Base-by-base conservation (phyloP, 352 stramenopile species). In the Blastocystis sp. region DNA sequence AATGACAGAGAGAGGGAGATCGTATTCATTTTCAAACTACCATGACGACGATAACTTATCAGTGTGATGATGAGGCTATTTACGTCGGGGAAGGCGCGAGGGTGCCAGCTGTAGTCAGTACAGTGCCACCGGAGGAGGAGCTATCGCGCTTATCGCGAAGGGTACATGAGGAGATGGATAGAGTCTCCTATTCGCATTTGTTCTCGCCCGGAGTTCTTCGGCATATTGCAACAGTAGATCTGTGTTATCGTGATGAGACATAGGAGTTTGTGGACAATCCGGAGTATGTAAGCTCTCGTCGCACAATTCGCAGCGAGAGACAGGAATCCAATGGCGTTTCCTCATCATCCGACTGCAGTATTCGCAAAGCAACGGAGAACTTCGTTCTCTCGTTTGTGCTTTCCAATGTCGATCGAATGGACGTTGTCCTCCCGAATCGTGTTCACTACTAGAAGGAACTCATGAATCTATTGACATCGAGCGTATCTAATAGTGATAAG, bases 211-310 rank as follows among this genome's bases (percentile, higher is more conserved):
- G 3, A 53, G 40, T 84, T 10, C 56, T 84, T n/a, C 74, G 69
- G 48, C 59, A 59, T 38, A 84, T 84, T 40, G 61, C 53, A 1
- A 84, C 74, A 11, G 74, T 84, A 34, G 14, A 2, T 1, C 0
- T 69, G 7, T 40, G 14, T 45, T 3, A n/a, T 43, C 17, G 2
- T 52, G 53, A 21, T 84, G 14, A 52, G 21, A 7, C 21, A 19
- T 70, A 84, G 74, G 34, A 62, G 38, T 84, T 67, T 45, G 56
- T 64, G 48, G 74, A 84, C 48, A 66, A 70, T 67, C 52, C 74
- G 48, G 74, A 84, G 34, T 84, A 84, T 34, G 41, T 28, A 38
- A 41, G 21, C 21, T 84, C 64, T 23, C 34, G 43, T n/a, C 10
- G 10, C 11, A 23, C 64, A 7, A 52, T 7, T 45, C 64, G 43